Conservation (phyloP, 805 yeast genomes). For the Candida golubevii region DNA sequence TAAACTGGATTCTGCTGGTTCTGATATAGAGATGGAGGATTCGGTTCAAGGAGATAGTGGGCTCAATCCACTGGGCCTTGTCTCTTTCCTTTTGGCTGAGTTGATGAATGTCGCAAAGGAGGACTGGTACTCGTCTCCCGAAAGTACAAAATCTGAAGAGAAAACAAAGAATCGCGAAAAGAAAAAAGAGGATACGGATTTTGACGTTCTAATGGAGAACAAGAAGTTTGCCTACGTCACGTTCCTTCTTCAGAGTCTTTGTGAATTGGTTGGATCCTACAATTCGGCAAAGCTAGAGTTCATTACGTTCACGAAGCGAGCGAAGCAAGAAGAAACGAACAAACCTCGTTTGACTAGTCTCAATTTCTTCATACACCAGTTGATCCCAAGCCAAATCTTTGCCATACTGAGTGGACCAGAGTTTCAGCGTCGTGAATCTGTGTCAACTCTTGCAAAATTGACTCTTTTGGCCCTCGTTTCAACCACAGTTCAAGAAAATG, state of each 20-base stretch:
- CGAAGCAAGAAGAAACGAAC: slow-evolving; percentile 28
- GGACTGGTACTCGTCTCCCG: slow-evolving; percentile 30
- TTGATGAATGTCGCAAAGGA: slow-evolving; percentile 46
- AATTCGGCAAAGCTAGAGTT: slow-evolving; percentile 79
- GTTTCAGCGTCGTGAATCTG: slow-evolving; percentile 46
- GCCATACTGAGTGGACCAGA: slow-evolving; percentile 36
- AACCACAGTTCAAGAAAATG: slow-evolving; percentile 48
- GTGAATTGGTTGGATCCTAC: slow-evolving; percentile 74
- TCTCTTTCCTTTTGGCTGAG: slow-evolving; percentile 60
- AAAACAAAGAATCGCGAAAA: slow-evolving; percentile 1
- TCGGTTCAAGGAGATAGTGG: slow-evolving; percentile 10
- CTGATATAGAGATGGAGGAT: slow-evolving; percentile 29
- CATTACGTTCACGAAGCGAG: slow-evolving; percentile 67
- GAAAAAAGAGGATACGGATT: slow-evolving; percentile 11
- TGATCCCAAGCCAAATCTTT: slow-evolving; percentile 53
- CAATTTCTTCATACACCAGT: slow-evolving; percentile 71
- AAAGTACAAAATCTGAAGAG: background rate
- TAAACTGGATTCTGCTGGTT: background rate
- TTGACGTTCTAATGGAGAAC: slow-evolving; percentile 38
- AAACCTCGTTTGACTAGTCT: slow-evolving; percentile 77
- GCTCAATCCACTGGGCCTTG: slow-evolving; percentile 47
- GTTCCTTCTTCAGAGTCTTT: slow-evolving; percentile 61
- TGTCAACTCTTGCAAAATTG: slow-evolving; percentile 59
- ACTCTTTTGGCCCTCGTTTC: slow-evolving; percentile 63
- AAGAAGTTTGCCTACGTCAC: slow-evolving; percentile 59